A percentile compares a stretch with the other conserved stretches of the same genome.
phyloP scores from a whole-genome alignment of 345 rosid genomes.

The Sonneratia caseolaris region DNA sequence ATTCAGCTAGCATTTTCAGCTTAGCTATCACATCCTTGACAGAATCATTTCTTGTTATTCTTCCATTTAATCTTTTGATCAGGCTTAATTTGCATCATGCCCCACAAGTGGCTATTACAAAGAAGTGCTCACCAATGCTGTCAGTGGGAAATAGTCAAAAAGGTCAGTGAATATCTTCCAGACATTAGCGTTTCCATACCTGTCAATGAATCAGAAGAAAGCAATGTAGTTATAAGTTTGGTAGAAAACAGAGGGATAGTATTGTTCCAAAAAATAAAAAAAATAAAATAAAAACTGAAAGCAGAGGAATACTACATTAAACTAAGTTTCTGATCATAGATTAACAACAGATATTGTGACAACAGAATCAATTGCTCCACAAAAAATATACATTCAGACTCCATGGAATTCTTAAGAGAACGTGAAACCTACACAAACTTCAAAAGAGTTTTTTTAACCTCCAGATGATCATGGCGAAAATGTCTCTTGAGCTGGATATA shows the following conservation, averaged over 20 bases:
- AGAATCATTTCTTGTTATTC: background rate
- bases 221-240: no score
- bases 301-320: background rate
- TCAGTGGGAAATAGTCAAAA: slow-evolving; percentile 94
- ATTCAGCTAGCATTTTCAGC: no score
- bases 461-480: background rate
- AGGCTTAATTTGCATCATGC: background rate
- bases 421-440: background rate
- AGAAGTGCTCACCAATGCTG: slow-evolving; percentile 75
- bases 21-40: background rate
- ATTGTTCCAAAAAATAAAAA: background rate
- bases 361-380: background rate
- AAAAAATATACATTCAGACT: background rate
- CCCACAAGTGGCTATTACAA: background rate
- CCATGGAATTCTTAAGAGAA: background rate
- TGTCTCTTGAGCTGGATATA: background rate
- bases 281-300: background rate
- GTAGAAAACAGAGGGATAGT: background rate
- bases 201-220: slow-evolving; percentile 23
- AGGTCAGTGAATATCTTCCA: slow-evolving; percentile 98
- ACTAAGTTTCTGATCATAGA: background rate
- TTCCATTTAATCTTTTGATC: background rate
- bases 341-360: background rate
- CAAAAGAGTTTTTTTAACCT: background rate
- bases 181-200: slow-evolving; percentile 97